Evolutionary conservation across 257 asterid species (phyloP).

Genomic region (Nicotiana benthamiana): DNA sequence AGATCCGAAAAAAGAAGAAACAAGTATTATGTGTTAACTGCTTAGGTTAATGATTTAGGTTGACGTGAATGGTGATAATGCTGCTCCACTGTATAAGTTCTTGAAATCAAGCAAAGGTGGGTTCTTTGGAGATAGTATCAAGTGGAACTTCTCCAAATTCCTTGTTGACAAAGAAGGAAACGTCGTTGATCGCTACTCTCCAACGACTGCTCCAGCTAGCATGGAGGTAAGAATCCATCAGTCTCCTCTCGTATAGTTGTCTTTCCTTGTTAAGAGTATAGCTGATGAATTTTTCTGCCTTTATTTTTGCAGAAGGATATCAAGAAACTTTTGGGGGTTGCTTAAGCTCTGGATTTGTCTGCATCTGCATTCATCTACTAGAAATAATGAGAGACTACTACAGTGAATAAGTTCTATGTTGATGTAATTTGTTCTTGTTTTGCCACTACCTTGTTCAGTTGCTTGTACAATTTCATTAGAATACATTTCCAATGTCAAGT

Average conservation of each 20-base stretch:
- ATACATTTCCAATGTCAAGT: not conserved
- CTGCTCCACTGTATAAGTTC: slow-evolving; percentile 74
- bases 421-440: not conserved
- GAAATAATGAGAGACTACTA: not conserved
- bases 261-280: not conserved
- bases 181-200: slow-evolving; percentile 81
- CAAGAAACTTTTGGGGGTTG: slow-evolving; percentile 67
- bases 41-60: slow-evolving; percentile 25
- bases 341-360: slow-evolving; percentile 9
- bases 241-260: not conserved
- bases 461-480: not conserved
- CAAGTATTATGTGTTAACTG: not conserved
- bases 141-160: slow-evolving; percentile 89
- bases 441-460: not conserved
- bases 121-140: slow-evolving; percentile 58
- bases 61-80: slow-evolving; percentile 63
- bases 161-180: slow-evolving; percentile 71
- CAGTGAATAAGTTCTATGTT: not conserved
- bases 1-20: not conserved
- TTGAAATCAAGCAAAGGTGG: slow-evolving; percentile 72
- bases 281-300: not conserved
- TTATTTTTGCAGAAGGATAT: slow-evolving; percentile 66
- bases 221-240: slow-evolving; percentile 49
- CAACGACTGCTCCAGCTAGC: slow-evolving; percentile 82
- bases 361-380: not conserved